Evolutionary conservation across 2,329 filamentous ascomycete species (phyloP), one percentile per base, ranked within the genome.

Genomic region (Xylaria sp.): DNA sequence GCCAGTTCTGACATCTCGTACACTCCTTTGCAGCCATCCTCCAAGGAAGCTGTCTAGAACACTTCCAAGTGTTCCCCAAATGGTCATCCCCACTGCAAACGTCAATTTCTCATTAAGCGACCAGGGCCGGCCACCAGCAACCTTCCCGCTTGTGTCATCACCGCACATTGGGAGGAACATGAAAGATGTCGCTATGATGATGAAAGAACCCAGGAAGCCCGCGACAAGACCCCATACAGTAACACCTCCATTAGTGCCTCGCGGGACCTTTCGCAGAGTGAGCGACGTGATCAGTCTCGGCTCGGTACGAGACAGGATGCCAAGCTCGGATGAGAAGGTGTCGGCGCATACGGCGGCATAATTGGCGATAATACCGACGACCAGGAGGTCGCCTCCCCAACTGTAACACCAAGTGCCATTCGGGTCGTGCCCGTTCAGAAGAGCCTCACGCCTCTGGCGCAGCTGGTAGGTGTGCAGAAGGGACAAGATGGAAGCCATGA

Each of bases 251-350:
- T 99, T 99, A 51, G 96, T 98, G 59, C 96, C 96, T 1, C 89
- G 91, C 0, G 96, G 94, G 0, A 98, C 96, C 72, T 89, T 87
- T 68, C 92, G 90, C 76, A 96, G 86, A 4, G 82, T 89, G 18
- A 87, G 89, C 15, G 92, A 94, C 3, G 94, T 98, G 78, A 99
- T 95, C 46, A 99, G 88, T 44, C 94, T 90, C 9, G 96, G 96
- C 54, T 88, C 84, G 28, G 87, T 87, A 68, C 86, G 88, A 7
- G 94, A 92, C 13, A 99, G 85, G 66, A 99, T 99, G 15, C 96
- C 96, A 23, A 99, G 89, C 83, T 99, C 96, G 12, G 94, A 97
- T 66, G 92, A 94, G 79, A 98, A 96, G 0, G 96, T 99, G 80
- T 99, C 96, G 59, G 95, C 93, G 23, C 94, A 90, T 10, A 97